Percentiles rank a stretch among this genome's conserved stretches.
Evolutionary conservation across 345 rosid species (phyloP).

Genomic region (Syzygium jambos): DNA sequence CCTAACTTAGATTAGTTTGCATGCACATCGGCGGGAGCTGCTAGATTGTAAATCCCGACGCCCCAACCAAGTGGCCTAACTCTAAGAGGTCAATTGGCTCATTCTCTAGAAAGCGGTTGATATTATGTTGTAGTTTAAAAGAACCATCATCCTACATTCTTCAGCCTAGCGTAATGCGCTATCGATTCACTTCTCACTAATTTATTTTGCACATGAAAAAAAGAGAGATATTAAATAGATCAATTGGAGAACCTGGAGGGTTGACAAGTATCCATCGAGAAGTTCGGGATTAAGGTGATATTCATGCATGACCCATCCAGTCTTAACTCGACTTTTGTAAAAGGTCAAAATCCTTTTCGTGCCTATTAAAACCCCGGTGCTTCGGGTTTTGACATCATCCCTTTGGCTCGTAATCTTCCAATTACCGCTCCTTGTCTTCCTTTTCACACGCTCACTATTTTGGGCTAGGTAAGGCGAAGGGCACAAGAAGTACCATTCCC

Average conservation of each 20-base stretch:
- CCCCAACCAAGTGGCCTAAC: not conserved
- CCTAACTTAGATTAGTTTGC: not conserved
- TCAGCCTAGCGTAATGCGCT: not conserved
- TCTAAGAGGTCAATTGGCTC: not conserved
- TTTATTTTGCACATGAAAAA: not conserved
- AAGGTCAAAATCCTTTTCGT: not conserved
- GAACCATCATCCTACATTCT: not conserved
- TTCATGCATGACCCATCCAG: not conserved
- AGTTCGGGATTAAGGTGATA: not conserved
- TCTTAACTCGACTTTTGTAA: not conserved
- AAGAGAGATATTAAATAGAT: not conserved
- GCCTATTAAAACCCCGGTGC: not conserved
- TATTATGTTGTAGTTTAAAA: not conserved
- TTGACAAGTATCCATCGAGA: not conserved
- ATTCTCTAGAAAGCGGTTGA: not conserved
- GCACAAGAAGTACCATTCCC: conserved; percentile 1
- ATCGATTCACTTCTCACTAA: not conserved
- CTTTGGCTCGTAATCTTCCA: not conserved
- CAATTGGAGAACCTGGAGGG: not conserved
- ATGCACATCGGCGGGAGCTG: rapidly evolving
- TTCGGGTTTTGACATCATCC: not conserved
- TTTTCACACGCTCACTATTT: not conserved
- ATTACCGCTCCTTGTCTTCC: not conserved
- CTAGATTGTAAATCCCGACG: rapidly evolving
- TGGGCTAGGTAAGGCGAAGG: not conserved